A percentile compares a stretch with the other conserved stretches of the same genome.
Conservation (phyloP, 2,329 filamentous ascomycete species). For the Colletotrichum sp. region DNA sequence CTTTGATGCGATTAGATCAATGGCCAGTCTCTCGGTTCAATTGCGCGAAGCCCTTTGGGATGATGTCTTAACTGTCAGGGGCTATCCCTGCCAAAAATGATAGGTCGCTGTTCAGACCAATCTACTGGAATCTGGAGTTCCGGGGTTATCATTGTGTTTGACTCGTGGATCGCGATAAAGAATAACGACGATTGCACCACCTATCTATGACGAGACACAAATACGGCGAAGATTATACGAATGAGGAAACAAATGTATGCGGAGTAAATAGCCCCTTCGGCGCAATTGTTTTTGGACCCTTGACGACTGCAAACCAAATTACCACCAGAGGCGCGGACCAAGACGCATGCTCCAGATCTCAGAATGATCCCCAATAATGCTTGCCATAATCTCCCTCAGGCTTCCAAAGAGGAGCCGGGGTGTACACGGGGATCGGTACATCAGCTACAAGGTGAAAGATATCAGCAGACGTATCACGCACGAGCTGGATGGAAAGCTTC, state of each 20-base stretch:
- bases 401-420: not conserved
- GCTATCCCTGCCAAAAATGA: not conserved
- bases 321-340: not conserved
- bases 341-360: not conserved
- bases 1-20: not conserved
- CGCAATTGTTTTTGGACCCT: not conserved
- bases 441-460: not conserved
- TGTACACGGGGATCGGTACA: not conserved
- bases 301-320: not conserved
- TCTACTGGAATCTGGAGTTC: not conserved
- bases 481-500: not conserved
- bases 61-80: accelerated
- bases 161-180: not conserved
- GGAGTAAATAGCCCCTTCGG: not conserved
- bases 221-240: not conserved
- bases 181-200: not conserved
- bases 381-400: not conserved
- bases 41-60: not conserved
- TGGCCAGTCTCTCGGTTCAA: not conserved
- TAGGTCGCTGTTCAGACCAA: not conserved
- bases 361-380: not conserved
- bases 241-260: not conserved
- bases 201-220: not conserved
- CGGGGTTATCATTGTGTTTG: not conserved
- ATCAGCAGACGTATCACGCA: not conserved